Conservation (phyloP, 768 basidiomycete species). For the Mycena leptocephala region DNA sequence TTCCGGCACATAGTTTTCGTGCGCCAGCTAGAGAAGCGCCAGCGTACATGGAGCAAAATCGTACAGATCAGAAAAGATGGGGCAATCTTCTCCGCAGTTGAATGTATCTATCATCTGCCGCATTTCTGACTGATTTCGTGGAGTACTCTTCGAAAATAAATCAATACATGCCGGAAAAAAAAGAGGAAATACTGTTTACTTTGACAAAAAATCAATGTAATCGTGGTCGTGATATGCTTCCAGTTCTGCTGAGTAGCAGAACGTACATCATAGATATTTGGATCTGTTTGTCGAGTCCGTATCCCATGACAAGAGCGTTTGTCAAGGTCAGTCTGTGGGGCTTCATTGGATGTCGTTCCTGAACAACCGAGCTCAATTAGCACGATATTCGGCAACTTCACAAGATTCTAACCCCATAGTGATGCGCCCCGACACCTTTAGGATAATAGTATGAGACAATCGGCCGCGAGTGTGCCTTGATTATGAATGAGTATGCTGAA, state of each 20-base stretch:
- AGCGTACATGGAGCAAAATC: constrained; percentile 96
- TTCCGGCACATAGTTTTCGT: constrained; percentile 86
- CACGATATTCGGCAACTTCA: neutral
- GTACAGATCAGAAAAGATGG: constrained; percentile 95
- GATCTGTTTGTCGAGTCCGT: constrained; percentile 96
- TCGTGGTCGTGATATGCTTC: constrained; percentile 95
- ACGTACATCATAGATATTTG: constrained; percentile 93
- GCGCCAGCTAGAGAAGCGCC: constrained; percentile 95
- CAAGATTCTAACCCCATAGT: constrained; percentile 86
- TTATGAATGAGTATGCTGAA: constrained; percentile 10
- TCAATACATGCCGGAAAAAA: neutral
- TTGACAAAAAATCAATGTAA: constrained; percentile 96
- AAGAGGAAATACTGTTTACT: constrained; percentile 61
- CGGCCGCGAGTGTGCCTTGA: constrained; percentile 85
- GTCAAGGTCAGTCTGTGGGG: constrained; percentile 97
- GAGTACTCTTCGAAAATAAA: constrained; percentile 75
- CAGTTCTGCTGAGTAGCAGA: constrained; percentile 92
- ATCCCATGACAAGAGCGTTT: constrained; percentile 95
- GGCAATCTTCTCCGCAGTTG: constrained; percentile 98
- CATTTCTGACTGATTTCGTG: constrained; percentile 79
- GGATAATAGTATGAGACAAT: constrained; percentile 98
- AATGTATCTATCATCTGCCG: constrained; percentile 86
- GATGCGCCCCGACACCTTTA: constrained; percentile 93
- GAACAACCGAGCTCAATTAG: constrained; percentile 11
- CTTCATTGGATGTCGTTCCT: constrained; percentile 99